A percentile compares a stretch with the other conserved stretches of the same genome.
phyloP scores from a whole-genome alignment of 2,329 filamentous ascomycete genomes.

The Teratosphaeria destructans region DNA sequence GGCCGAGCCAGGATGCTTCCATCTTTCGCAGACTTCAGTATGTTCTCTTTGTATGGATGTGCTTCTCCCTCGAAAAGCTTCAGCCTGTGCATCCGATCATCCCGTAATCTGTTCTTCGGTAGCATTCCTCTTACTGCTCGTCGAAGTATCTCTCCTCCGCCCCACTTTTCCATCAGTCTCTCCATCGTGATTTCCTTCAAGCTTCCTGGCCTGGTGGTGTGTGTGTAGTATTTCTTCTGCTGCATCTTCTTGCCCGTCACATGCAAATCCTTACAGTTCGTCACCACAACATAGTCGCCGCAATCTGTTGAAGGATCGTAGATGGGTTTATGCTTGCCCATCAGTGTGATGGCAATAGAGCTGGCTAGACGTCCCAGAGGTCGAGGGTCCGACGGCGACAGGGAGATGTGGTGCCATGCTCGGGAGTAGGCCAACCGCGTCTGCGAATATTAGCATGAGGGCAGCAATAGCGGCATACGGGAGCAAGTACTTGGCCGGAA shows the following conservation, averaged over 20 bases:
- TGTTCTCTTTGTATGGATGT: conserved; percentile 85
- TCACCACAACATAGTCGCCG: conserved; percentile 92
- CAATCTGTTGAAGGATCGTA: conserved; percentile 96
- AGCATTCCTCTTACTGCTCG: conserved; percentile 95
- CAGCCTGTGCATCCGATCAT: conserved; percentile 74
- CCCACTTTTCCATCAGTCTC: conserved; percentile 84
- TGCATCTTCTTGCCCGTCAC: conserved; percentile 84
- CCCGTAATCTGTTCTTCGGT: conserved; percentile 87
- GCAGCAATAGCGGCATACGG: not conserved
- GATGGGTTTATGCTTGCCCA: conserved; percentile 99
- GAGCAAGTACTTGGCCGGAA: conserved; percentile 7
- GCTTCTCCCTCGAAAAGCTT: conserved; percentile 87
- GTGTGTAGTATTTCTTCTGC: conserved; percentile 93
- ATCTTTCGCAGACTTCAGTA: conserved; percentile 53
- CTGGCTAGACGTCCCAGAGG: conserved; percentile 85
- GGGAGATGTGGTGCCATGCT: conserved; percentile 84
- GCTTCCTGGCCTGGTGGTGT: conserved; percentile 81
- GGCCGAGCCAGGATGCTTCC: conserved; percentile 21
- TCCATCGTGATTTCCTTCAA: conserved; percentile 90
- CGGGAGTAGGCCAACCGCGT: conserved; percentile 94
- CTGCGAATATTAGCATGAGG: conserved; percentile 35
- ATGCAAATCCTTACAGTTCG: conserved; percentile 75
- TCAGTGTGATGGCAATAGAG: conserved; percentile 74
- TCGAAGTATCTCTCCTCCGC: conserved; percentile 80
- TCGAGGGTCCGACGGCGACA: conserved; percentile 44